Evolutionary conservation across 495 filamentous ascomycete genomes (phyloP).

Genomic region (Aspergillus campestris): DNA sequence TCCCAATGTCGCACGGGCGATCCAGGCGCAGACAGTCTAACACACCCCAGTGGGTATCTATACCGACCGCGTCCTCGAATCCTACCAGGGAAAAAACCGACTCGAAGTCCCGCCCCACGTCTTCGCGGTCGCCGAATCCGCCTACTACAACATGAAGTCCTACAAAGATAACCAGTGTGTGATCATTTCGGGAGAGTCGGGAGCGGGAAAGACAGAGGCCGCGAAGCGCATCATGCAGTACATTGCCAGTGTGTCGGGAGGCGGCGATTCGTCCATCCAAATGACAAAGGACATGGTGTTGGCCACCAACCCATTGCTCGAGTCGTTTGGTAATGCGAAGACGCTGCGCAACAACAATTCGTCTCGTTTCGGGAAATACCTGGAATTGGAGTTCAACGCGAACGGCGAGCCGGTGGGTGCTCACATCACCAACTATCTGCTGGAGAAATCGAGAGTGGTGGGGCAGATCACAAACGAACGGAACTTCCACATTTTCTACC

Average conservation of each 20-base stretch:
- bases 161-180: slow-evolving; percentile 99
- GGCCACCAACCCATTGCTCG: slow-evolving; percentile 92
- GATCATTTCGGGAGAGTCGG: slow-evolving; percentile 98
- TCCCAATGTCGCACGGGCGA: not conserved
- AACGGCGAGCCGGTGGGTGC: slow-evolving; percentile 92
- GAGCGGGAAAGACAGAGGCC: slow-evolving; percentile 98
- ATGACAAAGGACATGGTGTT: slow-evolving; percentile 98
- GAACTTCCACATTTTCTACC: slow-evolving; percentile 99
- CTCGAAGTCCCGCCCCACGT: slow-evolving; percentile 95
- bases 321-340: slow-evolving; percentile 98
- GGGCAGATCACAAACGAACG: slow-evolving; percentile 93
- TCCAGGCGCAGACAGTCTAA: not conserved
- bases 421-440: slow-evolving; percentile 94
- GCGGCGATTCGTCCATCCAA: slow-evolving; percentile 84
- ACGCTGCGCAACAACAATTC: slow-evolving; percentile 98
- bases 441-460: slow-evolving; percentile 93
- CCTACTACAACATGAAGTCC: slow-evolving; percentile 99
- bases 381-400: slow-evolving; percentile 93
- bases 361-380: slow-evolving; percentile 94
- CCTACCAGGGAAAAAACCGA: slow-evolving; percentile 92
- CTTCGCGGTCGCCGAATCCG: slow-evolving; percentile 91
- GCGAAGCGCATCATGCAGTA: slow-evolving; percentile 99
- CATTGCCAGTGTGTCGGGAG: slow-evolving; percentile 92
- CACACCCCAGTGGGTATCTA: slow-evolving; percentile 78
- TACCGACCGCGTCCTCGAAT: slow-evolving; percentile 82